These are phyloP conservation scores for Beta vulgaris DNA, from an alignment of 148 eudicot species.

Conservation along the genomic window DNA sequence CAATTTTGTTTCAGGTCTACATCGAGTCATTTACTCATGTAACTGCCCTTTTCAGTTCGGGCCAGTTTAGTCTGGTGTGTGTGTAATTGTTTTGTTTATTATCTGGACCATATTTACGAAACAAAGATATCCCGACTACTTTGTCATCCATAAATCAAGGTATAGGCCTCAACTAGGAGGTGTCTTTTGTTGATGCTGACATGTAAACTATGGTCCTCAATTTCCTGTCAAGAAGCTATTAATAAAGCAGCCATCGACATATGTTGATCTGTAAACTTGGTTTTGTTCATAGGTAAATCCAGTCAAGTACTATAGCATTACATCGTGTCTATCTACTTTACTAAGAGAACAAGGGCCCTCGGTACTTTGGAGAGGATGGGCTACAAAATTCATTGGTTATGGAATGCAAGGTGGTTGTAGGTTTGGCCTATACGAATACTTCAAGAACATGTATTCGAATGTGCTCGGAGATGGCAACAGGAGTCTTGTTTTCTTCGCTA, in stretches of 20 bases:
- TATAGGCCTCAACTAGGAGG: not conserved
- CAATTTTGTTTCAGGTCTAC: no score
- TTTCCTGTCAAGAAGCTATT: not conserved
- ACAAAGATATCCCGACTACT: not conserved
- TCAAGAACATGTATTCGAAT: constrained; percentile 54
- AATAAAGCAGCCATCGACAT: not conserved
- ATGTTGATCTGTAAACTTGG: not conserved
- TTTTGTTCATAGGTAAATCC: constrained; percentile 47
- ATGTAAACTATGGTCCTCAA: not conserved
- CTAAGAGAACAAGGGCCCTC: constrained; percentile 62
- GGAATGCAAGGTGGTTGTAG: constrained; percentile 73
- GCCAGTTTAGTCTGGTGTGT: no score
- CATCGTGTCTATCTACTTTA: constrained; percentile 45
- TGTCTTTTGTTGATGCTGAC: not conserved
- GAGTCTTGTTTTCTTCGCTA: constrained; percentile 50
- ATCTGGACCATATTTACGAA: not conserved
- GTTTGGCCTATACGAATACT: constrained; percentile 65
- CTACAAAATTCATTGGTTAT: constrained; percentile 55
- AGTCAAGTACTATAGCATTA: constrained; percentile 48
- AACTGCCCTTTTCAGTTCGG: no score
- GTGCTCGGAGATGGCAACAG: constrained; percentile 40
- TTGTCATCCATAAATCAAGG: not conserved
- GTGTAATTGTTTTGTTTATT: no score
- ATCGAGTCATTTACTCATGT: no score
- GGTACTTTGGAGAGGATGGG: constrained; percentile 65